These are phyloP conservation scores for Acrocalymma vagum DNA, from an alignment of 2,329 filamentous ascomycete genomes.

Conservation along the genomic window DNA sequence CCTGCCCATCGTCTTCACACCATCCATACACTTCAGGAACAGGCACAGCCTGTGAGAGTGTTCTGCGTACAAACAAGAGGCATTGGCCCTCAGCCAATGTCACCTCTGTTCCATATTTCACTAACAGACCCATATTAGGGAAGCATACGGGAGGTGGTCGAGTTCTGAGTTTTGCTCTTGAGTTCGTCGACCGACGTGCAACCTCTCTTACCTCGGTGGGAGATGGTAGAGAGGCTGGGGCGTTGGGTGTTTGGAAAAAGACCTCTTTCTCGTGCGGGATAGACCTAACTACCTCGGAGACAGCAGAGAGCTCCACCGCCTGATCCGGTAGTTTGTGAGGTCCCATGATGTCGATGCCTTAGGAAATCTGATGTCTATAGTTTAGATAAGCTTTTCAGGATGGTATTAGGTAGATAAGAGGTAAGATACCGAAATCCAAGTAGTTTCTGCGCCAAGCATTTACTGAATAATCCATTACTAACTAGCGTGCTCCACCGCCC, in stretches of 20 bases:
- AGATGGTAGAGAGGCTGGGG: conserved; percentile 16
- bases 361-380: no score
- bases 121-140: conserved; percentile 14
- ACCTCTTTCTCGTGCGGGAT: no score
- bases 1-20: conserved; percentile 17
- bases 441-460: no score
- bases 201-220: conserved; percentile 20
- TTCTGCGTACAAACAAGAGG: conserved; percentile 14
- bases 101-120: conserved; percentile 23
- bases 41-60: conserved; percentile 13
- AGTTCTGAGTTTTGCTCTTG: conserved; percentile 6
- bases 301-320: no score
- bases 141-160: conserved; percentile 18
- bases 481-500: no score
- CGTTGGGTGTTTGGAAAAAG: conserved; percentile 19
- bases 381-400: no score
- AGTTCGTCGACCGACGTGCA: conserved; percentile 16
- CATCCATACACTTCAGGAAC: conserved; percentile 29
- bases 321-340: no score
- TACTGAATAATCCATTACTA: no score
- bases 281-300: no score
- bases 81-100: conserved; percentile 18
- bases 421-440: no score
- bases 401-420: no score
- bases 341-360: no score